Conservation (phyloP, 2,329 filamentous ascomycete species). For the Cucurbitaria berberidis region DNA sequence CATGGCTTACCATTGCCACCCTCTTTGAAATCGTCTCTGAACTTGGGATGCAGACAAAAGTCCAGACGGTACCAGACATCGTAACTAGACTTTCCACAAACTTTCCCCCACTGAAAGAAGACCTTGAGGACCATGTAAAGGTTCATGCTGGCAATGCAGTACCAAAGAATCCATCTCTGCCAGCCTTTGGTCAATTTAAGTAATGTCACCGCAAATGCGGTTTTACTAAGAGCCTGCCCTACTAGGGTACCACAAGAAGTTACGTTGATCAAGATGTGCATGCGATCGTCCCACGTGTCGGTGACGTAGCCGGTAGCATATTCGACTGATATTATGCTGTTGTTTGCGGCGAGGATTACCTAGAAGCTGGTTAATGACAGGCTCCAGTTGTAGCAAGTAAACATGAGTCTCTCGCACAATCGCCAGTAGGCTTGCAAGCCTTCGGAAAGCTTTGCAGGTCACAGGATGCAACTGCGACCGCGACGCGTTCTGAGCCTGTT, state of each 20-base stretch:
- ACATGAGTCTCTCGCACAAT: not conserved
- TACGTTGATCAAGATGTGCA: slow-evolving; percentile 61
- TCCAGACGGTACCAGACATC: slow-evolving; percentile 57
- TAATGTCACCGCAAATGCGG: slow-evolving; percentile 50
- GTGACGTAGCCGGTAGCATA: slow-evolving; percentile 58
- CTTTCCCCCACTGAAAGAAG: slow-evolving; percentile 58
- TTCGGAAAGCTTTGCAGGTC: too few species aligned
- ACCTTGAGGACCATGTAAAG: slow-evolving; percentile 56
- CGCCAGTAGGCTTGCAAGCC: too few species aligned
- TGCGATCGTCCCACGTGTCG: slow-evolving; percentile 58
- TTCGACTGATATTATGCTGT: slow-evolving; percentile 55
- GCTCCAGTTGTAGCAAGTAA: not conserved
- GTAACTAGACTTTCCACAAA: slow-evolving; percentile 53
- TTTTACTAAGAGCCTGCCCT: slow-evolving; percentile 47
- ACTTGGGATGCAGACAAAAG: slow-evolving; percentile 51
- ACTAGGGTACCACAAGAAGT: slow-evolving; percentile 49
- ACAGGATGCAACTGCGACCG: not conserved
- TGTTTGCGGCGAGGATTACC: slow-evolving; percentile 53
- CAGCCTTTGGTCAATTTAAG: slow-evolving; percentile 54
- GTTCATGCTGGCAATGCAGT: slow-evolving; percentile 59
- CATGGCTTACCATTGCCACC: slow-evolving; percentile 56
- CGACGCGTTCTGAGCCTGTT: not conserved
- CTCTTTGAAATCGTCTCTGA: slow-evolving; percentile 56
- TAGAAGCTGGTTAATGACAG: slow-evolving; percentile 23
- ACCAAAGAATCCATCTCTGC: slow-evolving; percentile 55